A percentile compares a stretch with the other conserved stretches of the same genome.
These are phyloP conservation scores for Pestalotiopsis sp. DNA, from an alignment of 2,329 filamentous ascomycete species.

Conservation along the genomic window DNA sequence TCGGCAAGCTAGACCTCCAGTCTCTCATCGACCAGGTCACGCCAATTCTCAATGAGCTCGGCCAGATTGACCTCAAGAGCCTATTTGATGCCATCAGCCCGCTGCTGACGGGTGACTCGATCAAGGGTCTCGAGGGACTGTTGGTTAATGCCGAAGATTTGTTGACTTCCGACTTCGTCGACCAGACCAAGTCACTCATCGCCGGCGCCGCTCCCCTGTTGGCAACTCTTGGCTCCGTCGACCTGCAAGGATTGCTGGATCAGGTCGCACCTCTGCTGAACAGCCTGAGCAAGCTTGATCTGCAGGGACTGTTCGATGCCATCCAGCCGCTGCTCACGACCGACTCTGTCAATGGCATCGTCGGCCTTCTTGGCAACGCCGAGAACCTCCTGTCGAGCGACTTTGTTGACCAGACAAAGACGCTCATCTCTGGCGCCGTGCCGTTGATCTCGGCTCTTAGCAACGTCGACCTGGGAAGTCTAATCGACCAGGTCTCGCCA, in stretches of 20 bases:
- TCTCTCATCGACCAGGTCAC: conserved; percentile 25
- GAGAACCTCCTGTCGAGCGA: conserved; percentile 27
- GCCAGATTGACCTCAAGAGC: conserved; percentile 29
- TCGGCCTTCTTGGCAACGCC: conserved; percentile 30
- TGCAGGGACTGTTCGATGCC: conserved; percentile 13
- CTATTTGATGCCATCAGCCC: conserved; percentile 35
- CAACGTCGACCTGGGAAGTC: conserved; percentile 25
- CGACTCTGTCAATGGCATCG: conserved; percentile 30
- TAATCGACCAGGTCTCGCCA: conserved; percentile 27
- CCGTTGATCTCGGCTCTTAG: conserved; percentile 29
- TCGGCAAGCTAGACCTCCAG: conserved; percentile 23
- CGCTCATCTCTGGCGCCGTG: conserved; percentile 27
- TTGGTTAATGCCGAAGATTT: conserved; percentile 34
- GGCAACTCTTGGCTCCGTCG: conserved; percentile 21
- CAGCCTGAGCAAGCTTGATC: conserved; percentile 28
- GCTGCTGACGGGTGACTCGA: conserved; percentile 33
- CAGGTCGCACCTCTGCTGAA: conserved; percentile 33
- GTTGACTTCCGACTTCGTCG: conserved; percentile 29
- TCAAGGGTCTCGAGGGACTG: conserved; percentile 34
- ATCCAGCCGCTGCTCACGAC: conserved; percentile 37
- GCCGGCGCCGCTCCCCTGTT: conserved; percentile 26
- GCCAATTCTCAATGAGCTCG: conserved; percentile 32
- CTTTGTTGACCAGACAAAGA: conserved; percentile 29
- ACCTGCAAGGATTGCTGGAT: conserved; percentile 30
- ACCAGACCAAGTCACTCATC: conserved; percentile 31